Percentiles rank a stretch among this genome's conserved stretches.
Evolutionary conservation across 306 rosid genomes (phyloP).

Genomic region (Sophora flavescens): DNA sequence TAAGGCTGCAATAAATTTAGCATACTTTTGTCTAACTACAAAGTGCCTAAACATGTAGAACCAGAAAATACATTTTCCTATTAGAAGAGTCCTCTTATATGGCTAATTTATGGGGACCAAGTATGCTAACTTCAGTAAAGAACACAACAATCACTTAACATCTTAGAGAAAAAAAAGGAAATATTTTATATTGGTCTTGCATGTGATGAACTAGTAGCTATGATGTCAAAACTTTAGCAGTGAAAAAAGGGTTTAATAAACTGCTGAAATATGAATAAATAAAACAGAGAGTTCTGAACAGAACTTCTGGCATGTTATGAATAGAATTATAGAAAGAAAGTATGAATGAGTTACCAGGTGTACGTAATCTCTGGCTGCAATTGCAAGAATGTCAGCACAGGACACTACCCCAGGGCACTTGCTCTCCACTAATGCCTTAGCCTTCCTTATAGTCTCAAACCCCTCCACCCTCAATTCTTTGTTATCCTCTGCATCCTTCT

Average conservation of each 20-base stretch:
- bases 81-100: too few relatives aligned
- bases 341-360: conserved; percentile 63
- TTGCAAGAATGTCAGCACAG: conserved; percentile 93
- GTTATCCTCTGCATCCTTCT: conserved; percentile 82
- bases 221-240: conserved; percentile 33
- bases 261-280: too few relatives aligned
- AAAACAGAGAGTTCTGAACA: not conserved
- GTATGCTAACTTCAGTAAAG: not conserved
- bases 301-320: not conserved
- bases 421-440: conserved; percentile 80
- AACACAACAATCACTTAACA: conserved; percentile 11
- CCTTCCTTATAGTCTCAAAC: conserved; percentile 73
- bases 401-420: conserved; percentile 89
- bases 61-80: too few relatives aligned
- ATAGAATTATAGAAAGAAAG: not conserved
- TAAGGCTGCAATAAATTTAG: conserved; percentile 23
- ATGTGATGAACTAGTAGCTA: conserved; percentile 7
- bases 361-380: conserved; percentile 91
- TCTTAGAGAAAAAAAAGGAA: not conserved
- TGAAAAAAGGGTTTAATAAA: too few relatives aligned
- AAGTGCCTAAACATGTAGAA: not conserved
- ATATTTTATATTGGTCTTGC: conserved; percentile 20
- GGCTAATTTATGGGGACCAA: too few relatives aligned
- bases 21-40: conserved; percentile 25
- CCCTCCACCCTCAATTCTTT: conserved; percentile 75